phyloP scores from a whole-genome alignment of 306 rosid genomes.

The Lathyrus aphaca region DNA sequence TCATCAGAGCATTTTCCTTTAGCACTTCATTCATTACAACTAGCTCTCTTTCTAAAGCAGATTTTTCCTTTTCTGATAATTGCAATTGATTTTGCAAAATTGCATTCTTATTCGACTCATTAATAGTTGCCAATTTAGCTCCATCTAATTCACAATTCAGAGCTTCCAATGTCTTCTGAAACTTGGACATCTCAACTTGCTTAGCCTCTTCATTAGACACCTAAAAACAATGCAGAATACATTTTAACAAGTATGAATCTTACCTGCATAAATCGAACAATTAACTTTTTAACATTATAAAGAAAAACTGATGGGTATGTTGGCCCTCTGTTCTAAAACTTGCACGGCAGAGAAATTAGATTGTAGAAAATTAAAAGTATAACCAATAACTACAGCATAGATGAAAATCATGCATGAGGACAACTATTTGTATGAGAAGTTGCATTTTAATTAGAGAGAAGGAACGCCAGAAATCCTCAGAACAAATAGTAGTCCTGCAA shows the following conservation, averaged over 20 bases:
- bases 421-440: conserved; percentile 7
- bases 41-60: conserved; percentile 77
- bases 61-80: conserved; percentile 67
- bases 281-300: background rate
- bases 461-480: conserved; percentile 7
- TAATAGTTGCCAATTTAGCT: conserved; percentile 69
- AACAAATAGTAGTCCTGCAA: background rate
- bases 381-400: conserved; percentile 13
- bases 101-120: conserved; percentile 85
- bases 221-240: conserved; percentile 51
- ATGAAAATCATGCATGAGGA: background rate
- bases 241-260: conserved; percentile 26
- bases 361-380: conserved; percentile 20
- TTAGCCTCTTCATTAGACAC: conserved; percentile 87
- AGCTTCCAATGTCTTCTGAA: conserved; percentile 68
- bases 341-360: conserved; percentile 11
- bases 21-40: conserved; percentile 64
- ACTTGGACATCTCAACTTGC: conserved; percentile 69
- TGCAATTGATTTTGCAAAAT: conserved; percentile 83
- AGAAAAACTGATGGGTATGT: conserved; percentile 1
- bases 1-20: conserved; percentile 73
- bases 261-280: background rate
- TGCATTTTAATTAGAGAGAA: conserved; percentile 1
- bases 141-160: conserved; percentile 76
- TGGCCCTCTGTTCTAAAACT: conserved; percentile 3